These are phyloP conservation scores for Nepenthes alata DNA, from an alignment of 179 eudicot genomes.

Conservation along the genomic window DNA sequence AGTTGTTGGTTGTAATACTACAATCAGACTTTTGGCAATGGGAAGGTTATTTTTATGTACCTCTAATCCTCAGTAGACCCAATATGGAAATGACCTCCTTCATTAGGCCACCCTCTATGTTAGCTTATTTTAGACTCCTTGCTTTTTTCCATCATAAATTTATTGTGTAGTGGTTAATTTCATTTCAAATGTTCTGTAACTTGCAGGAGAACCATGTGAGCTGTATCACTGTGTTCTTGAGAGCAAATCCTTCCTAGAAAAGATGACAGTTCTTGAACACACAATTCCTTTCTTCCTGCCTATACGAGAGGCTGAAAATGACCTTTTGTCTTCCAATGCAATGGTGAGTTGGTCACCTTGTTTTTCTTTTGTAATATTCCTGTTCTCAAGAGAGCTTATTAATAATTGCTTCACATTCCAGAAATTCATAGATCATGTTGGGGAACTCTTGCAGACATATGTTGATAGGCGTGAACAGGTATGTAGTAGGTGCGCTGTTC, in stretches of 20 bases:
- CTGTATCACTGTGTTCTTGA: constrained; percentile 84
- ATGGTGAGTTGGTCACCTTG: constrained; percentile 52
- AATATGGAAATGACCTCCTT: no score
- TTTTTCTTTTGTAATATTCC: constrained; percentile 6
- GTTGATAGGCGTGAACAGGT: constrained; percentile 98
- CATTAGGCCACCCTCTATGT: no score
- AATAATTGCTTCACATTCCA: constrained; percentile 25
- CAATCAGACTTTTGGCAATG: no score
- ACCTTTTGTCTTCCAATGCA: constrained; percentile 90
- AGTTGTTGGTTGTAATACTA: no score
- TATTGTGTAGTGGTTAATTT: neutral
- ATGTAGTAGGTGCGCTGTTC: constrained; percentile 5
- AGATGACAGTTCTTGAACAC: constrained; percentile 97
- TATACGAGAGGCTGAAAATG: constrained; percentile 85
- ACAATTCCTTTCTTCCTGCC: constrained; percentile 96
- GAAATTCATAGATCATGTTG: constrained; percentile 92
- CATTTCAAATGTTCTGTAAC: constrained; percentile 3
- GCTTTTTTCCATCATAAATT: neutral
- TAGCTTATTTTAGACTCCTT: neutral
- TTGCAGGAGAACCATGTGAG: constrained; percentile 90
- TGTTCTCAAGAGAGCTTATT: constrained; percentile 13
- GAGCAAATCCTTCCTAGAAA: constrained; percentile 96
- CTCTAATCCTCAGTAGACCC: no score
- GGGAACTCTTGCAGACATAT: constrained; percentile 91
- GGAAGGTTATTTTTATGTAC: no score